phyloP scores from a whole-genome alignment of 139 green algal genomes.

The Dunaliella sp. region DNA sequence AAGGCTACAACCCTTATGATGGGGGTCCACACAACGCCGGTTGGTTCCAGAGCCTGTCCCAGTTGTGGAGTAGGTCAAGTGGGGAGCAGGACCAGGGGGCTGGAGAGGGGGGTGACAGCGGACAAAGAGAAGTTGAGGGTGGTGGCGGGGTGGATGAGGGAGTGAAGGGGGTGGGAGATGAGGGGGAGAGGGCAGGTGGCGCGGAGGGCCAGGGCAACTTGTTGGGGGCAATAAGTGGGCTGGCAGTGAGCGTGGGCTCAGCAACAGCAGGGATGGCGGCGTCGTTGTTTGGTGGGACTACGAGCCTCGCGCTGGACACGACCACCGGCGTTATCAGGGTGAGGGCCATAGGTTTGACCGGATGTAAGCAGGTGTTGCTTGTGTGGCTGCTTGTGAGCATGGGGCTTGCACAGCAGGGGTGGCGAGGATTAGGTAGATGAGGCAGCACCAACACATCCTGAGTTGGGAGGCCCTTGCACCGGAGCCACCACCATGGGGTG shows the following conservation, averaged over 20 bases:
- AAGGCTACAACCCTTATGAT: no score
- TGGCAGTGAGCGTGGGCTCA: neutral
- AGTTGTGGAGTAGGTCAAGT: no score
- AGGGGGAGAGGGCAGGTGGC: neutral
- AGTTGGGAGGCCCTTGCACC: no score
- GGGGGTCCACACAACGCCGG: neutral
- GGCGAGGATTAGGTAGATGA: no score
- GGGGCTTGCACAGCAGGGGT: no score
- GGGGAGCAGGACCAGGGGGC: neutral
- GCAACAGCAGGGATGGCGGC: neutral
- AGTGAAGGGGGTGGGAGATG: neutral
- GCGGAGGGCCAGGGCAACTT: neutral
- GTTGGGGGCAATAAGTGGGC: neutral
- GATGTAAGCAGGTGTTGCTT: no score
- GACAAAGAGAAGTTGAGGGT: neutral
- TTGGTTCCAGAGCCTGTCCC: neutral
- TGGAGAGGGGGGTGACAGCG: neutral
- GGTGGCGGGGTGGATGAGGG: neutral
- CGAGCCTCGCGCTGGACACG: constrained; percentile 8
- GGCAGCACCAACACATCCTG: no score
- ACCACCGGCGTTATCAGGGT: constrained; percentile 37
- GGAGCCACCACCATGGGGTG: no score
- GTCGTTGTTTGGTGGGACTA: neutral
- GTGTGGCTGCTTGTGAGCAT: no score
- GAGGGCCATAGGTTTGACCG: no score